Evolutionary conservation across 768 basidiomycete species (phyloP), one percentile per base, ranked within the genome.

Genomic region (Austroboletus eburneus): DNA sequence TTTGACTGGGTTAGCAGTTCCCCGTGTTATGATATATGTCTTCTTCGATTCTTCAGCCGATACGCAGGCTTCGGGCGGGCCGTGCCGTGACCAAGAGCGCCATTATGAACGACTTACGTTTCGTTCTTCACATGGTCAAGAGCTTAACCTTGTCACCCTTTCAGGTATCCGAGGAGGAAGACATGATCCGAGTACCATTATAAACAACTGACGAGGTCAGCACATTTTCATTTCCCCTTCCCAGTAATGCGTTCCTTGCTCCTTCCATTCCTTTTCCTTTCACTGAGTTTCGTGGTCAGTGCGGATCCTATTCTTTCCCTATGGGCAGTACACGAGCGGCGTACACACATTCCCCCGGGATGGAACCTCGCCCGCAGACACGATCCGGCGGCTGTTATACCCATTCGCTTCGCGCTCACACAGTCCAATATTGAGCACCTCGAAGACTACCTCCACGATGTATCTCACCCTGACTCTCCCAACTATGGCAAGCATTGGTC

Each of bases 401-500:
- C 75, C 10, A 59, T 77, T 29, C 73, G 74, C 38, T 69, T 77
- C 35, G 76, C 74, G 0, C 67, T 77, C 5, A 51, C 54, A 7
- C 76, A 78, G 54, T 58, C 57, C 35, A 75, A 78, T 49, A 45
- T 73, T 7, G 56, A 71, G 43, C 39, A 60, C 29, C 50, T 78
- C 13, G 72, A 75, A 18, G 66, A 70, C 42, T 55, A 65, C 38
- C 69, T 77, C 33, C 58, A 71, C 49, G 63, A 71, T 3, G 67
- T 77, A 12, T 67, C 76, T 0, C 69, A 73, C 45, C 76, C 76
- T 6, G 51, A 59, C 14, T 78, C 76, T 8, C 57, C 65, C 14
- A 66, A 57, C 44, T 78, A 75, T 38, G 76, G 75, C 1, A 64
- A 71, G 25, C 77, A 78, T 45, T 75, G 74, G 72, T 61, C 70